Percentiles rank a stretch among this genome's conserved stretches.
Evolutionary conservation across 805 yeast species (phyloP).

Genomic region (Candida boidinii): DNA sequence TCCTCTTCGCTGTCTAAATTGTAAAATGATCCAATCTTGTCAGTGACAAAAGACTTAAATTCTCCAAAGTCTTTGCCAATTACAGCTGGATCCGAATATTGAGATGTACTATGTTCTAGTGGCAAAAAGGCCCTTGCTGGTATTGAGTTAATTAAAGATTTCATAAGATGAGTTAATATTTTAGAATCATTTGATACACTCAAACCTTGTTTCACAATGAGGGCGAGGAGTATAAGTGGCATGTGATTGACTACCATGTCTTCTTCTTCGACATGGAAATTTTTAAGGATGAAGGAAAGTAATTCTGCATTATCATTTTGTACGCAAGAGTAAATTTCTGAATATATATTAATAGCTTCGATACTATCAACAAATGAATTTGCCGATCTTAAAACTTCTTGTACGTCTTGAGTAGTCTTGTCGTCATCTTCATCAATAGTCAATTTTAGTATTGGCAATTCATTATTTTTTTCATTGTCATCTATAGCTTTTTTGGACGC

Average conservation of each 20-base stretch:
- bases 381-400: conserved; percentile 49
- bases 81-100: conserved; percentile 4
- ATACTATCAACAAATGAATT: conserved; percentile 76
- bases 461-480: conserved; percentile 13
- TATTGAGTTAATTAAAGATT: conserved; percentile 38
- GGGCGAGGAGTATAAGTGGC: conserved; percentile 56
- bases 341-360: conserved; percentile 76
- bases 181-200: conserved; percentile 7
- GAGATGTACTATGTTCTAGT: conserved; percentile 30
- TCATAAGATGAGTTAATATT: conserved; percentile 32
- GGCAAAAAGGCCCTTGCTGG: conserved; percentile 62
- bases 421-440: conserved; percentile 26
- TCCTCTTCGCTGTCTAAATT: conserved; percentile 1
- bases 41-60: conserved; percentile 4
- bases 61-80: conserved; percentile 7
- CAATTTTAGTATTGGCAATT: conserved; percentile 48
- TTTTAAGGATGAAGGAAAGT: conserved; percentile 48
- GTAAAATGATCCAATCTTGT: conserved; percentile 12
- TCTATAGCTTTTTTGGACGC: conserved; percentile 29
- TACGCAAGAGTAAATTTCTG: conserved; percentile 41
- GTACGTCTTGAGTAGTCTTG: conserved; percentile 18
- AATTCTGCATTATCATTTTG: conserved; percentile 33
- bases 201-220: conserved; percentile 23
- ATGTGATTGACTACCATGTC: conserved; percentile 73
- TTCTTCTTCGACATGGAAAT: conserved; percentile 76